phyloP scores from a whole-genome alignment of 2,329 filamentous ascomycete genomes.

The Colletotrichum graminicola region DNA sequence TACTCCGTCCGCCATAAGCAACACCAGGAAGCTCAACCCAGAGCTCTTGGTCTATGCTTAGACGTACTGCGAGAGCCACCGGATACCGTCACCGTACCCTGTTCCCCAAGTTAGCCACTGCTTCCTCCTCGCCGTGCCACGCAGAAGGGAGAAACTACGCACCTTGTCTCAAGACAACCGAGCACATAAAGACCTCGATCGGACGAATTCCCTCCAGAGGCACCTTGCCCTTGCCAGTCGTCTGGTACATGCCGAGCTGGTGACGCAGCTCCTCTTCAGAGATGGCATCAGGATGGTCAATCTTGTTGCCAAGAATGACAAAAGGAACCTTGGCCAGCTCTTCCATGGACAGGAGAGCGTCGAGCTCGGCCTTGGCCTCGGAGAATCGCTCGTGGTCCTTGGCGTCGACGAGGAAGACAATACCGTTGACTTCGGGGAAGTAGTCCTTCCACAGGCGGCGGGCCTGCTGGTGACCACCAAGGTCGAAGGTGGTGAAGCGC shows the following conservation, averaged over 20 bases:
- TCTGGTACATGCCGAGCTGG: conserved; percentile 94
- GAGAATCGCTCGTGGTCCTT: conserved; percentile 95
- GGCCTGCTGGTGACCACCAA: conserved; percentile 94
- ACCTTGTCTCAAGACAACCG: conserved; percentile 97
- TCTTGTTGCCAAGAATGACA: conserved; percentile 98
- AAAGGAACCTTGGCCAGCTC: conserved; percentile 96
- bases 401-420: conserved; percentile 97
- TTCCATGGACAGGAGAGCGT: conserved; percentile 96
- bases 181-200: conserved; percentile 99
- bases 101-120: conserved; percentile 42
- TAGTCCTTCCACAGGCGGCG: conserved; percentile 97
- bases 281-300: conserved; percentile 95
- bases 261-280: conserved; percentile 95
- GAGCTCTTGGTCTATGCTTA: conserved; percentile 58
- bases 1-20: conserved; percentile 33
- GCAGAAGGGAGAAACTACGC: conserved; percentile 47
- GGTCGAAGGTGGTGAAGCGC: conserved; percentile 93
- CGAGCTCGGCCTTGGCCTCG: conserved; percentile 97
- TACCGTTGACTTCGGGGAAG: conserved; percentile 95
- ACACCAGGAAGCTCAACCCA: conserved; percentile 23
- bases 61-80: conserved; percentile 94
- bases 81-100: conserved; percentile 90
- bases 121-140: background rate
- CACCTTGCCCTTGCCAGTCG: conserved; percentile 95
- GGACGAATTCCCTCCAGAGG: conserved; percentile 91